phyloP scores from a whole-genome alignment of 768 basidiomycete genomes.

The Auricularia cornea region DNA sequence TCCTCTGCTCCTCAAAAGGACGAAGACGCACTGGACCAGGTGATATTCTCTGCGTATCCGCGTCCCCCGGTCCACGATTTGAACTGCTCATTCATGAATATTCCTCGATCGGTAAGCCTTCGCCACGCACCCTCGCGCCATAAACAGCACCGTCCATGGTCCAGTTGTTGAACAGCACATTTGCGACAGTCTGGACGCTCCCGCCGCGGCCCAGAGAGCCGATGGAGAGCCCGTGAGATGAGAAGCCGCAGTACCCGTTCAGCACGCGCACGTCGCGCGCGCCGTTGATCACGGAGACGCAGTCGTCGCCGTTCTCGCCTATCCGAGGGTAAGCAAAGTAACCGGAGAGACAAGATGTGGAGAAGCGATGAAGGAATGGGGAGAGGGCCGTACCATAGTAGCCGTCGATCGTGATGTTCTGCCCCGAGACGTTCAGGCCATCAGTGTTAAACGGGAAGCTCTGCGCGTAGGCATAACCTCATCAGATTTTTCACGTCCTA shows the following conservation, averaged over 20 bases:
- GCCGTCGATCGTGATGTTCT: conserved; percentile 18
- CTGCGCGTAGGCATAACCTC: conserved; percentile 8
- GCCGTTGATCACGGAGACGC: conserved; percentile 39
- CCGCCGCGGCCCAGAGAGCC: conserved; percentile 38
- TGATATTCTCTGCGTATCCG: conserved; percentile 40
- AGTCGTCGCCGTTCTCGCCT: conserved; percentile 42
- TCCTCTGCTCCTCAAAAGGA: not conserved
- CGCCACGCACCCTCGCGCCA: conserved; percentile 29
- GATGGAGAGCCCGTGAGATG: conserved; percentile 40
- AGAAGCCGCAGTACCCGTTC: conserved; percentile 39
- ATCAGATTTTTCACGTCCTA: not conserved
- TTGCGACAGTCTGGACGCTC: conserved; percentile 32
- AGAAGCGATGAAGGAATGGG: too few species aligned
- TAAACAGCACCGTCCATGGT: conserved; percentile 43
- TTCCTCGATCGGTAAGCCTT: not conserved
- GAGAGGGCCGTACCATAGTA: too few species aligned
- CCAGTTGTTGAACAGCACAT: conserved; percentile 41
- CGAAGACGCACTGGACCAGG: conserved; percentile 24
- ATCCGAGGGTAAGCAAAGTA: too few species aligned
- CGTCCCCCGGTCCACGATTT: conserved; percentile 43
- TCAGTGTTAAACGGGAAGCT: conserved; percentile 40
- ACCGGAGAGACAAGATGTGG: too few species aligned
- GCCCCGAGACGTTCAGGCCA: conserved; percentile 19
- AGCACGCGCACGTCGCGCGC: conserved; percentile 36
- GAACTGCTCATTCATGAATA: conserved; percentile 21